phyloP scores from a whole-genome alignment of 208 protist genomes.

The Wallacemonas sp. region DNA sequence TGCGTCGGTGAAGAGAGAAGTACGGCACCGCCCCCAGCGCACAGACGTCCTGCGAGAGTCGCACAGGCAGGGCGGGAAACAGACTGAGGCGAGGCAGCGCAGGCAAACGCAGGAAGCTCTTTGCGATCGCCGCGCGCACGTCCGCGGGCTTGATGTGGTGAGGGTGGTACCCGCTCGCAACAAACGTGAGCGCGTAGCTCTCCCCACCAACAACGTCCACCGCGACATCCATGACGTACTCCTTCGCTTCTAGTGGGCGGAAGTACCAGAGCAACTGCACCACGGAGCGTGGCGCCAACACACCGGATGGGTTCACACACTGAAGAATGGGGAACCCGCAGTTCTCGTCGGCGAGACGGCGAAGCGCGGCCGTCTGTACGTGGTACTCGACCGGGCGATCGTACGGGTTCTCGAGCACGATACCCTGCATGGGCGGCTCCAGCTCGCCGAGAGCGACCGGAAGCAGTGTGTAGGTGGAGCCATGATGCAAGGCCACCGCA shows the following conservation, averaged over 20 bases:
- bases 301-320: slow-evolving; percentile 81
- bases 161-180: slow-evolving; percentile 81
- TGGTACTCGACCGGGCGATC: slow-evolving; percentile 55
- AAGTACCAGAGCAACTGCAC: slow-evolving; percentile 85
- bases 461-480: slow-evolving; percentile 50
- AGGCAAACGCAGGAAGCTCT: slow-evolving; percentile 57
- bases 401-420: slow-evolving; percentile 68
- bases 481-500: slow-evolving; percentile 64
- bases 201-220: slow-evolving; percentile 53
- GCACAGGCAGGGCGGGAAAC: slow-evolving; percentile 36
- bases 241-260: slow-evolving; percentile 79
- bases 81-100: slow-evolving; percentile 18
- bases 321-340: slow-evolving; percentile 88
- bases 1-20: slow-evolving; percentile 79
- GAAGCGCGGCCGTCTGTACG: slow-evolving; percentile 54
- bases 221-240: slow-evolving; percentile 65
- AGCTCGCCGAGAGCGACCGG: slow-evolving; percentile 89
- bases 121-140: slow-evolving; percentile 29
- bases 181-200: slow-evolving; percentile 68
- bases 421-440: slow-evolving; percentile 81
- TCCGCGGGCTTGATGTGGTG: slow-evolving; percentile 25
- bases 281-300: slow-evolving; percentile 44
- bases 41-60: slow-evolving; percentile 73
- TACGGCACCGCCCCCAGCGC: slow-evolving; percentile 67
- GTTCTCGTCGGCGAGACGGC: slow-evolving; percentile 44